These are phyloP conservation scores for Phytopythium vexans DNA, from an alignment of 352 stramenopile genomes.

Conservation along the genomic window DNA sequence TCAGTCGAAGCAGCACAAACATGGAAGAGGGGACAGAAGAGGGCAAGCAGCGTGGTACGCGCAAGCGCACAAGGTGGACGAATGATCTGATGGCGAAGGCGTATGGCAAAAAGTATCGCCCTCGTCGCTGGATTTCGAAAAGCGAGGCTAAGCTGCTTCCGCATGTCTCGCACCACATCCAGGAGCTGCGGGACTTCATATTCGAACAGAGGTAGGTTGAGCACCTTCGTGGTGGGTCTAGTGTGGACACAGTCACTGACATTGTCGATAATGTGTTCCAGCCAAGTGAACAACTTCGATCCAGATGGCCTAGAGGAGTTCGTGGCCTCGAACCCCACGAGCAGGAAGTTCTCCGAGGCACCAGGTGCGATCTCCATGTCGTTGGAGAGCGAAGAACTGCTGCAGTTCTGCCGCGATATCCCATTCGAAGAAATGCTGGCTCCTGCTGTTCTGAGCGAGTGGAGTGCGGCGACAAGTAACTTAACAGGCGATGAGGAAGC, in stretches of 20 bases:
- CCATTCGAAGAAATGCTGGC: conserved; percentile 4
- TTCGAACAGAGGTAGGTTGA: conserved; percentile 39
- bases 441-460: conserved; percentile 1
- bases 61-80: conserved; percentile 26
- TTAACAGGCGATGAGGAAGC: conserved; percentile 30
- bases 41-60: background rate
- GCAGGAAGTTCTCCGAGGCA: background rate
- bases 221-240: background rate
- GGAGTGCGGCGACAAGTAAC: background rate
- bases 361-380: background rate
- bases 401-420: conserved; percentile 3
- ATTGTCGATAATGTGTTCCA: background rate
- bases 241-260: background rate
- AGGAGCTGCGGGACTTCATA: conserved; percentile 60
- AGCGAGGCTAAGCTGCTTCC: conserved; percentile 56
- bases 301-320: background rate
- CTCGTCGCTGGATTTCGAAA: conserved; percentile 55
- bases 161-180: conserved; percentile 57
- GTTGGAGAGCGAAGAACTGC: conserved; percentile 2
- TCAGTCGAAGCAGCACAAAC: conserved; percentile 4
- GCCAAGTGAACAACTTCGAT: conserved; percentile 6
- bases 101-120: conserved; percentile 53
- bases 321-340: too few species aligned
- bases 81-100: conserved; percentile 53
- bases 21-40: background rate